Evolutionary conservation across 1,139 yeast species (phyloP).

Genomic region (Kodamaea plutei): DNA sequence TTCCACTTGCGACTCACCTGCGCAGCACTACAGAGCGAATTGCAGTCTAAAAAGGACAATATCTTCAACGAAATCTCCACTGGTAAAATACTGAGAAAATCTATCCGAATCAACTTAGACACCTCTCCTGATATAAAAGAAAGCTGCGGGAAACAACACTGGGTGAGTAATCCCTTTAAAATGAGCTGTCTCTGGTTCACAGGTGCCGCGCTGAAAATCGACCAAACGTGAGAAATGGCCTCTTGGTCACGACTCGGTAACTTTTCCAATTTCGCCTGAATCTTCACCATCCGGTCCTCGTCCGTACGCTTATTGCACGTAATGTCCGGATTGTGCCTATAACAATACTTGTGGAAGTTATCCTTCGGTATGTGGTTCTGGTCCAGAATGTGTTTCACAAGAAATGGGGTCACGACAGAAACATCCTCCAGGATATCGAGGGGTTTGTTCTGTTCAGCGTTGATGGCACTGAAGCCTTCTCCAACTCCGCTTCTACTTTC

Average conservation of each 20-base stretch:
- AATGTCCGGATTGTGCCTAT: slow-evolving; percentile 87
- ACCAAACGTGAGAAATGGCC: slow-evolving; percentile 73
- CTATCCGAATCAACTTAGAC: slow-evolving; percentile 75
- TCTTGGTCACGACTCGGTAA: slow-evolving; percentile 62
- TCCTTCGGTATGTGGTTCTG: slow-evolving; percentile 42
- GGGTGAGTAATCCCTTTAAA: slow-evolving; percentile 77
- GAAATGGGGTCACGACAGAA: slow-evolving; percentile 45
- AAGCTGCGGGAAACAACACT: slow-evolving; percentile 93
- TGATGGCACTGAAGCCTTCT: slow-evolving; percentile 3
- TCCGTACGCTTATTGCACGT: slow-evolving; percentile 70
- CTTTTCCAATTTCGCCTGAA: slow-evolving; percentile 57
- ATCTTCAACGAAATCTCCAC: slow-evolving; percentile 80
- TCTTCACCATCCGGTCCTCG: slow-evolving; percentile 56
- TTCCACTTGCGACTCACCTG: slow-evolving; percentile 89
- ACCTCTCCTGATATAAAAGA: slow-evolving; percentile 81
- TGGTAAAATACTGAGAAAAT: slow-evolving; percentile 81
- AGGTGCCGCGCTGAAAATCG: slow-evolving; percentile 71
- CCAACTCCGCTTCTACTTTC: neutral
- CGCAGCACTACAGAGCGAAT: slow-evolving; percentile 87
- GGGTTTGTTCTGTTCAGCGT: slow-evolving; percentile 1
- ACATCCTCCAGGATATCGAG: slow-evolving; percentile 10
- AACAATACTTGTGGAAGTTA: slow-evolving; percentile 67
- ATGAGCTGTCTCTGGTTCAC: slow-evolving; percentile 67
- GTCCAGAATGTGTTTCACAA: slow-evolving; percentile 43
- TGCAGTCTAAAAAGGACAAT: slow-evolving; percentile 84